Conservation (phyloP, 2,329 filamentous ascomycete species). For the Colletotrichum sp. region DNA sequence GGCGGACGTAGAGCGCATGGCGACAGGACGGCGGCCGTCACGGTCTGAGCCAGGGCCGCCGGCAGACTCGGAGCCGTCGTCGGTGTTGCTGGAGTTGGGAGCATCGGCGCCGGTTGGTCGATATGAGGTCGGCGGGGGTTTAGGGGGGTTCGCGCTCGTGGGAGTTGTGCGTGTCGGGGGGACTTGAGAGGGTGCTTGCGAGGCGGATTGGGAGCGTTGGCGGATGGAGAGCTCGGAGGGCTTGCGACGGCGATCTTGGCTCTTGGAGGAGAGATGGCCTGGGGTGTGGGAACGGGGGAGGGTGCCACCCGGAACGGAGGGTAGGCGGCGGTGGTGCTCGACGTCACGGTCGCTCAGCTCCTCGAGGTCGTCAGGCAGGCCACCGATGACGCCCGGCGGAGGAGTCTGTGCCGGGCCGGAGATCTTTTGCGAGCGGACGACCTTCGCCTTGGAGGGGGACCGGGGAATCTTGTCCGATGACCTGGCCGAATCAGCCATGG, state of each 20-base stretch:
- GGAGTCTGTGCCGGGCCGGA: slow-evolving; percentile 36
- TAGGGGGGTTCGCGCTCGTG: slow-evolving; percentile 22
- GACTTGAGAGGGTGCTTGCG: slow-evolving; percentile 30
- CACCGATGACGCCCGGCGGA: slow-evolving; percentile 16
- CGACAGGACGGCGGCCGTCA: slow-evolving; percentile 44
- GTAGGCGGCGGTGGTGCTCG: slow-evolving; percentile 27
- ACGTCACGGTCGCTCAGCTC: slow-evolving; percentile 28
- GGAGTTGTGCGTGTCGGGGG: slow-evolving; percentile 25
- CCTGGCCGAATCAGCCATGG: slow-evolving; percentile 26
- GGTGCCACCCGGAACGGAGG: slow-evolving; percentile 29
- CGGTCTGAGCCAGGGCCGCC: slow-evolving; percentile 27
- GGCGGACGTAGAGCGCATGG: slow-evolving; percentile 59
- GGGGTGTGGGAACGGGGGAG: slow-evolving; percentile 65
- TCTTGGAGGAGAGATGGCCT: slow-evolving; percentile 65
- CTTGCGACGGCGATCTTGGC: slow-evolving; percentile 55
- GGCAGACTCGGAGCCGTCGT: slow-evolving; percentile 29
- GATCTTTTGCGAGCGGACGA: slow-evolving; percentile 61
- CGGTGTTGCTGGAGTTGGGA: slow-evolving; percentile 13
- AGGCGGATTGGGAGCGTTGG: slow-evolving; percentile 58
- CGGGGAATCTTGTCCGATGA: slow-evolving; percentile 19
- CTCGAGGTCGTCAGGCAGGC: slow-evolving; percentile 27
- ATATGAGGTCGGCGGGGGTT: slow-evolving; percentile 20
- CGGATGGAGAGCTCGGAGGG: slow-evolving; percentile 58
- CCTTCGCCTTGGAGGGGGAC: slow-evolving; percentile 41
- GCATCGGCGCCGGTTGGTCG: slow-evolving; percentile 21